Percentiles rank a stretch among this genome's conserved stretches.
Evolutionary conservation across 2,329 filamentous ascomycete species (phyloP).

Genomic region (Nemania diffusa): DNA sequence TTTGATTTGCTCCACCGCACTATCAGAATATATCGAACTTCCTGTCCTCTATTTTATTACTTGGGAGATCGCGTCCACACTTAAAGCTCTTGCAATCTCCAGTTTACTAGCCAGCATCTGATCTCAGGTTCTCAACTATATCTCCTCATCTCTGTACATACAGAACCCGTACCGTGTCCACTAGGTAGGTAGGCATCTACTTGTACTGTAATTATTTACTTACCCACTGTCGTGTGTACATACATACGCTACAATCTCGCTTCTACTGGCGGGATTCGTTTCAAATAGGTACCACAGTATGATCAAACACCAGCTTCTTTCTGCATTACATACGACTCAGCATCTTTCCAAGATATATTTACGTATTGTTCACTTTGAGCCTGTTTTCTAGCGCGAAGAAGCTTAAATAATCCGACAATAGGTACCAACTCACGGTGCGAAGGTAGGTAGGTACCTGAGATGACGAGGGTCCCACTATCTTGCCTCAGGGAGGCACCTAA

Average conservation of each 20-base stretch:
- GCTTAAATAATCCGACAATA: not conserved
- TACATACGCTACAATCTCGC: slow-evolving; percentile 14
- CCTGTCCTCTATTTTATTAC: slow-evolving; percentile 26
- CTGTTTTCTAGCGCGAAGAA: not conserved
- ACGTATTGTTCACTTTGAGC: not conserved
- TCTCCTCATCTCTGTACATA: no score
- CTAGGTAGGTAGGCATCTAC: not conserved
- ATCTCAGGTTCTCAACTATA: slow-evolving; percentile 21
- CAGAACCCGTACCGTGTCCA: not conserved
- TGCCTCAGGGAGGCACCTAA: not conserved
- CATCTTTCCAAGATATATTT: not conserved
- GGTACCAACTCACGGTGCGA: not conserved
- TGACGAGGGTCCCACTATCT: slow-evolving; percentile 11
- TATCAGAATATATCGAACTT: slow-evolving; percentile 22
- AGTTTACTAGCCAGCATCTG: slow-evolving; percentile 21
- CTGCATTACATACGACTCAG: not conserved
- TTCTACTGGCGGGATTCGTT: slow-evolving; percentile 18
- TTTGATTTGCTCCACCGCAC: not conserved
- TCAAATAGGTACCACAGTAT: not conserved
- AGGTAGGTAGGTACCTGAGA: not conserved
- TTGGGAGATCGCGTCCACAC: slow-evolving; percentile 24
- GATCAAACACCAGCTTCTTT: not conserved
- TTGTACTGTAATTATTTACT: not conserved
- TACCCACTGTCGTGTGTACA: not conserved
- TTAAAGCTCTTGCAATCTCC: slow-evolving; percentile 37